These are phyloP conservation scores for Chalciporus pseudorubinellus DNA, from an alignment of 768 basidiomycete species.

Conservation along the genomic window DNA sequence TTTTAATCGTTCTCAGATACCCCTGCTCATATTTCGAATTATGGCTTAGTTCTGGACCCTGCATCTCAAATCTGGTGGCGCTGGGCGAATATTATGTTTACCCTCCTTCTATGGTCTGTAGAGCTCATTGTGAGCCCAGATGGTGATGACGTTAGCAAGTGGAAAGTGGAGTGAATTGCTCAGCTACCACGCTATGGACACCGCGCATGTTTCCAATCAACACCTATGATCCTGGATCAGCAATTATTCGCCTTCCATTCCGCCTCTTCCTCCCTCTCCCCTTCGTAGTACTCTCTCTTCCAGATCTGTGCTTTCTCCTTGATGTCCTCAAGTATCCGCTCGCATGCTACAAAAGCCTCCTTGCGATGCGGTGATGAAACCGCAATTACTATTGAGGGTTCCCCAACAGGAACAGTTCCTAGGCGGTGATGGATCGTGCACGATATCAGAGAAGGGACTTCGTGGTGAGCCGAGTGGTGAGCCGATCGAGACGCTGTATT, in stretches of 20 bases:
- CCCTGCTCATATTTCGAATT: background rate
- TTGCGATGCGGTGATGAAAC: slow-evolving; percentile 83
- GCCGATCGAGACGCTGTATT: slow-evolving; percentile 42
- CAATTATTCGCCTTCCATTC: slow-evolving; percentile 66
- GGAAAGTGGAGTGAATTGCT: slow-evolving; percentile 63
- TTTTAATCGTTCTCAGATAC: background rate
- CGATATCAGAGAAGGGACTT: slow-evolving; percentile 43
- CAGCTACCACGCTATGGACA: slow-evolving; percentile 8
- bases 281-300: slow-evolving; percentile 89
- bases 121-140: slow-evolving; percentile 79
- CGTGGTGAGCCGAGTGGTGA: slow-evolving; percentile 31
- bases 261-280: slow-evolving; percentile 56
- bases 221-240: slow-evolving; percentile 14
- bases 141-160: slow-evolving; percentile 64
- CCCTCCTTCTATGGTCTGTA: slow-evolving; percentile 77
- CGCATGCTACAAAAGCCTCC: slow-evolving; percentile 77
- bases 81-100: slow-evolving; percentile 89
- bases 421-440: slow-evolving; percentile 74
- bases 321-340: slow-evolving; percentile 81
- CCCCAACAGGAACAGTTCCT: slow-evolving; percentile 73
- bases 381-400: slow-evolving; percentile 81
- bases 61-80: slow-evolving; percentile 94
- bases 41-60: slow-evolving; percentile 70
- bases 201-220: slow-evolving; percentile 4
- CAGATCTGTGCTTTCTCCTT: slow-evolving; percentile 85